These are phyloP conservation scores for Amylostereum chailletii DNA, from an alignment of 1,284 basidiomycete species.

Conservation along the genomic window DNA sequence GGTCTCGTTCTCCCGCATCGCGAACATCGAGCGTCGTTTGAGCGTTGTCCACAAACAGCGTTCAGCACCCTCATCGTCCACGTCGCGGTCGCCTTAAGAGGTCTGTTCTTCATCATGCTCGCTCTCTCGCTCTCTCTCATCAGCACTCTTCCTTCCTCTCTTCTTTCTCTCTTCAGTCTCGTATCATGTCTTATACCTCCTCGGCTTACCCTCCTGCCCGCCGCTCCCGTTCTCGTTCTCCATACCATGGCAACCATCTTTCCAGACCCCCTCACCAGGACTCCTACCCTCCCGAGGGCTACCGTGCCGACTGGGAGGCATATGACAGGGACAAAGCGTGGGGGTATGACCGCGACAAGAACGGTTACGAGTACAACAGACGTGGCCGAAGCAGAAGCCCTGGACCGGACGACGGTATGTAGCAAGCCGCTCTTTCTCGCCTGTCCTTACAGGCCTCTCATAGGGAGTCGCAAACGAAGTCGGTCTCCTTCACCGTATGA, in stretches of 20 bases:
- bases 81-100: slow-evolving; percentile 50
- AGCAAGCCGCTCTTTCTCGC: not conserved
- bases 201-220: slow-evolving; percentile 61
- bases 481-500: slow-evolving; percentile 84
- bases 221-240: slow-evolving; percentile 75
- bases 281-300: slow-evolving; percentile 43
- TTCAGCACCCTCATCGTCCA: slow-evolving; percentile 42
- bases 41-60: slow-evolving; percentile 8
- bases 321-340: slow-evolving; percentile 65
- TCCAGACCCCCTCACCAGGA: slow-evolving; percentile 52
- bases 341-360: slow-evolving; percentile 63
- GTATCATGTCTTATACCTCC: slow-evolving; percentile 55
- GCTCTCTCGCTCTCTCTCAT: slow-evolving; percentile 56
- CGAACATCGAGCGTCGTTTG: slow-evolving; percentile 47
- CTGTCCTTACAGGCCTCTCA: slow-evolving; percentile 2
- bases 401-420: slow-evolving; percentile 54
- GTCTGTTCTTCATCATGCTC: slow-evolving; percentile 86
- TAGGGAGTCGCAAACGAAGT: slow-evolving; percentile 68
- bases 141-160: slow-evolving; percentile 53
- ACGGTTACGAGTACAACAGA: slow-evolving; percentile 47
- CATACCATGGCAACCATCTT: slow-evolving; percentile 43
- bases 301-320: slow-evolving; percentile 56
- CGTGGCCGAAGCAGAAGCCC: slow-evolving; percentile 72
- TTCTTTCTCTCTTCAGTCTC: slow-evolving; percentile 44
- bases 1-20: slow-evolving; percentile 40